Conservation (phyloP, 2,329 filamentous ascomycete genomes). For the Microcyclospora tardicrescens region DNA sequence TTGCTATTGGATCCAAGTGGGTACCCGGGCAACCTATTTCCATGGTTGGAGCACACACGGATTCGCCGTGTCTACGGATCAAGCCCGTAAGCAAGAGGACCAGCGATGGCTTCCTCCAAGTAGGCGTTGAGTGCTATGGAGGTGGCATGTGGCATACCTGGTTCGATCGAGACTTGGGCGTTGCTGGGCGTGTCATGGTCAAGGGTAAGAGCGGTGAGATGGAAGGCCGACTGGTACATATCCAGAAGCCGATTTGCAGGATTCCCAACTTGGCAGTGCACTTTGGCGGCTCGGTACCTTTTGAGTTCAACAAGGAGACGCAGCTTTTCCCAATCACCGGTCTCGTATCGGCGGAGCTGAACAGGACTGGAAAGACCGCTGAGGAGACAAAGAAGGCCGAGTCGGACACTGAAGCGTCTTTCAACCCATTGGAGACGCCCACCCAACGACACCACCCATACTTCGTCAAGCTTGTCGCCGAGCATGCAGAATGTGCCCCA, state of each 20-base stretch:
- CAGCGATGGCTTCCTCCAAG: constrained; percentile 76
- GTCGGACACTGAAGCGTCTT: constrained; percentile 32
- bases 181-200: constrained; percentile 80
- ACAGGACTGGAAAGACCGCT: constrained; percentile 49
- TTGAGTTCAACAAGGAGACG: constrained; percentile 92
- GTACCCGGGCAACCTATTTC: constrained; percentile 77
- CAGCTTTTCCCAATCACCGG: constrained; percentile 91
- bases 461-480: constrained; percentile 71
- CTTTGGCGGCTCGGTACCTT: constrained; percentile 71
- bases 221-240: constrained; percentile 73
- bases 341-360: constrained; percentile 75
- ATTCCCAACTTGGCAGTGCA: constrained; percentile 93
- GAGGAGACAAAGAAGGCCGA: constrained; percentile 35
- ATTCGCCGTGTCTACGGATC: constrained; percentile 80
- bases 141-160: constrained; percentile 95
- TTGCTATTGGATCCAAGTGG: constrained; percentile 84
- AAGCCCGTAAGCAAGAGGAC: constrained; percentile 91
- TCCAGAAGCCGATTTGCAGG: constrained; percentile 78
- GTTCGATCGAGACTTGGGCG: constrained; percentile 90
- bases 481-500: constrained; percentile 57
- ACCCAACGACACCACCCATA: constrained; percentile 79
- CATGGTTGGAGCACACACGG: constrained; percentile 93
- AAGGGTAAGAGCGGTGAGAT: constrained; percentile 56
- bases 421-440: constrained; percentile 64
- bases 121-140: constrained; percentile 93